Percentiles rank a stretch among this genome's conserved stretches.
Conservation (phyloP, 108 stramenopile species). For the Cyclostephanos invisitatus region DNA sequence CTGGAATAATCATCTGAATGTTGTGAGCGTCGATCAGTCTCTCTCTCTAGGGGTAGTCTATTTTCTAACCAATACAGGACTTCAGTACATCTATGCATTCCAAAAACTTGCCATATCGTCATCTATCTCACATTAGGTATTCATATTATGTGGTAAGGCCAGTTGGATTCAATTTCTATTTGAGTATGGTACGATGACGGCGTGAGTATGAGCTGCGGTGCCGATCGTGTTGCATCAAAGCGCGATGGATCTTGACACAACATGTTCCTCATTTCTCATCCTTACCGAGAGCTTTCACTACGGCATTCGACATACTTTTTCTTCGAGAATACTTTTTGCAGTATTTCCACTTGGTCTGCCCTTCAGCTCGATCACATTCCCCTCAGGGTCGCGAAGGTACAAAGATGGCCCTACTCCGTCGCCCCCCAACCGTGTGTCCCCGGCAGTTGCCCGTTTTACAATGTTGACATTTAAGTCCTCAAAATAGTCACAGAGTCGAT, state of each 20-base stretch:
- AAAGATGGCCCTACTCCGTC: constrained; percentile 52
- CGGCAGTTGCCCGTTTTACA: constrained; percentile 8
- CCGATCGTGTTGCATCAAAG: not conserved
- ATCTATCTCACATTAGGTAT: no score
- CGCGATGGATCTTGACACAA: not conserved
- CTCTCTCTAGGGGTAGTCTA: no score
- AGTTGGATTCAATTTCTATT: no score
- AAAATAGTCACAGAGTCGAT: constrained; percentile 29
- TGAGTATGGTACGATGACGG: no score
- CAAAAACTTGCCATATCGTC: not conserved
- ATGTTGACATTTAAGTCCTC: constrained; percentile 30
- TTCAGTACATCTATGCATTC: no score
- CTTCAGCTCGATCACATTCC: constrained; percentile 54
- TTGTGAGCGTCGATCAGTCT: not conserved
- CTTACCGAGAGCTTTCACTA: not conserved
- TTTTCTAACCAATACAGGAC: no score
- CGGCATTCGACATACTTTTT: not conserved
- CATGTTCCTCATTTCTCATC: not conserved
- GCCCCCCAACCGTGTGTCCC: constrained; percentile 48
- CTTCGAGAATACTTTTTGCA: not conserved
- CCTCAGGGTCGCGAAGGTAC: constrained; percentile 55
- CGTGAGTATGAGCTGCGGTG: no score
- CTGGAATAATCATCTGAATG: constrained; percentile 40
- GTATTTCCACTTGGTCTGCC: constrained; percentile 15
- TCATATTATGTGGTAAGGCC: no score